A percentile compares a stretch with the other conserved stretches of the same genome.
phyloP scores from a whole-genome alignment of 495 filamentous ascomycete species.

The Aspergillus coremiiformis region DNA sequence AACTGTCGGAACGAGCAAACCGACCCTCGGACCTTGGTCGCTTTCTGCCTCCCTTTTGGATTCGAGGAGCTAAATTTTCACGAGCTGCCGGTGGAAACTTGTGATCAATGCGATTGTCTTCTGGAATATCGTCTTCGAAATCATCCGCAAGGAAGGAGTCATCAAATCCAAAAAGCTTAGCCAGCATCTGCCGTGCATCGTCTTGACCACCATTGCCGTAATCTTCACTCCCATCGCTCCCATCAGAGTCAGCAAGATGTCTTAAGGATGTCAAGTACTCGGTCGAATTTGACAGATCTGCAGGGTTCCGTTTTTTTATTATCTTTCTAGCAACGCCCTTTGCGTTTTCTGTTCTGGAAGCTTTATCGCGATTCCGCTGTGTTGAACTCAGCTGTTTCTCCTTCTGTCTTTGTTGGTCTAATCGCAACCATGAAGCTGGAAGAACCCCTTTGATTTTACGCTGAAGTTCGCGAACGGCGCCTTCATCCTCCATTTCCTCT shows the following conservation, averaged over 20 bases:
- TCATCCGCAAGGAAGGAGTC: constrained; percentile 22
- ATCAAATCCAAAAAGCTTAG: constrained; percentile 14
- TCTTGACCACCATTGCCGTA: constrained; percentile 22
- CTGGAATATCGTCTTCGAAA: constrained; percentile 36
- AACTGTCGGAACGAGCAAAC: constrained; percentile 7
- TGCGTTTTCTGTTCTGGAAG: constrained; percentile 19
- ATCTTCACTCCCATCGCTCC: constrained; percentile 41
- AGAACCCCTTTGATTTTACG: constrained; percentile 73
- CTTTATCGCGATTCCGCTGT: constrained; percentile 17
- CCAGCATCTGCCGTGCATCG: constrained; percentile 2
- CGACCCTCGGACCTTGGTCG: constrained; percentile 16
- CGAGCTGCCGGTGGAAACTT: constrained; percentile 41
- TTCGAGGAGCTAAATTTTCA: constrained; percentile 16
- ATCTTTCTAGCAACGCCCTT: constrained; percentile 43
- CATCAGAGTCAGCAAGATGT: constrained; percentile 43
- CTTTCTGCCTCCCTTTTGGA: constrained; percentile 37
- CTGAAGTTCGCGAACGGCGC: constrained; percentile 32
- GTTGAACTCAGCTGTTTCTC: constrained; percentile 26
- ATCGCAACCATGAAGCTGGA: constrained; percentile 81
- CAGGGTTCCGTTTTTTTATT: constrained; percentile 18
- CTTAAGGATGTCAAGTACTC: constrained; percentile 26
- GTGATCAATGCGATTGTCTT: constrained; percentile 53
- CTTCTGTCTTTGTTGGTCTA: constrained; percentile 48
- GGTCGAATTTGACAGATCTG: constrained; percentile 8
- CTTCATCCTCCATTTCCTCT: constrained; percentile 18